Conservation (phyloP, 345 rosid genomes). For the Aethionema arabicum region DNA sequence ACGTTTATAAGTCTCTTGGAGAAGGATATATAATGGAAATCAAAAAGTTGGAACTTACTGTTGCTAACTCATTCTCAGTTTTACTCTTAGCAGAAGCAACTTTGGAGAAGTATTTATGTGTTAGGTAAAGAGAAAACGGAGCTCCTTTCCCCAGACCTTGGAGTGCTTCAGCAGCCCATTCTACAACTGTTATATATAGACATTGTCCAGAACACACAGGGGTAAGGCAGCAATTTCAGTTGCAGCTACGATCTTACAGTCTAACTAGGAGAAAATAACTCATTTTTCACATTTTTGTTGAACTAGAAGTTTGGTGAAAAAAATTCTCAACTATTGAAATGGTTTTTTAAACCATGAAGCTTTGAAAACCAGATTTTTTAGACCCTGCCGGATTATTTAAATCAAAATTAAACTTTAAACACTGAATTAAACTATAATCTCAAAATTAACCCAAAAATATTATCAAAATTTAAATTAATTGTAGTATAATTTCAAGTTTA, state of each 20-base stretch:
- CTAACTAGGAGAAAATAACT: neutral
- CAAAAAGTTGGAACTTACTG: slow-evolving; percentile 44
- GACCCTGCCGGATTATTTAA: too few relatives aligned
- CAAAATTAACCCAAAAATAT: too few relatives aligned
- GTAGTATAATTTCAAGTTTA: too few relatives aligned
- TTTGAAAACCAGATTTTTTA: too few relatives aligned
- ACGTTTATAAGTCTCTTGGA: neutral
- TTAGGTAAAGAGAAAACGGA: slow-evolving; percentile 78
- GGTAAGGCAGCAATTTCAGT: neutral
- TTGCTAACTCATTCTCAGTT: slow-evolving; percentile 46
- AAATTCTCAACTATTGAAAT: too few relatives aligned
- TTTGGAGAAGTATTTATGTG: slow-evolving; percentile 57
- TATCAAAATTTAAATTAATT: too few relatives aligned
- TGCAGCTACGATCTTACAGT: neutral
- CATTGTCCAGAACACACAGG: neutral
- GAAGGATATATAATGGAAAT: neutral
- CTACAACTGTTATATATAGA: slow-evolving; percentile 44
- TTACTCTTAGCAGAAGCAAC: slow-evolving; percentile 63
- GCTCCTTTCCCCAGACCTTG: slow-evolving; percentile 76
- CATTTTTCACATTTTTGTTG: too few relatives aligned
- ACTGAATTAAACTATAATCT: too few relatives aligned
- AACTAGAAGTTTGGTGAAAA: too few relatives aligned
- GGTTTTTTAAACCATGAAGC: too few relatives aligned
- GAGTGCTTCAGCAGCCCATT: slow-evolving; percentile 82
- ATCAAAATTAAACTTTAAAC: too few relatives aligned